Evolutionary conservation across 495 filamentous ascomycete species (phyloP).

Genomic region (Talaromyces adpressus): DNA sequence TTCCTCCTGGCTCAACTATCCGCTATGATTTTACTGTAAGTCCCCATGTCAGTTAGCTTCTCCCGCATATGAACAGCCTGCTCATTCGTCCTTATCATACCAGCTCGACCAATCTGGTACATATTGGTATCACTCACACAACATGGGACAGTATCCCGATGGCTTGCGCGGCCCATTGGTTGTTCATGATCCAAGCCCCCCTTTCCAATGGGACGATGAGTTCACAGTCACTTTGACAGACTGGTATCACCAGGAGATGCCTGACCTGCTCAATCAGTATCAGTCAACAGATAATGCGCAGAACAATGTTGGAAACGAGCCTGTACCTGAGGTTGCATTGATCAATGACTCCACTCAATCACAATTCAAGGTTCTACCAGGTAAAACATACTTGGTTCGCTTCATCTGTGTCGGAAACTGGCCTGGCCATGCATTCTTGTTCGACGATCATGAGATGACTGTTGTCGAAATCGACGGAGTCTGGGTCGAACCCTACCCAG

Average conservation of each 20-base stretch:
- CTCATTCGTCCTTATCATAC: slow-evolving; percentile 32
- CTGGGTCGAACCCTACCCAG: slow-evolving; percentile 47
- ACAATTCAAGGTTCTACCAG: slow-evolving; percentile 37
- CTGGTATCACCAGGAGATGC: slow-evolving; percentile 56
- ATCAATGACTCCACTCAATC: slow-evolving; percentile 56
- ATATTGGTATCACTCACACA: slow-evolving; percentile 83
- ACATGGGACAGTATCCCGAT: slow-evolving; percentile 69
- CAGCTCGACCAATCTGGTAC: slow-evolving; percentile 66
- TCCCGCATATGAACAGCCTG: neutral
- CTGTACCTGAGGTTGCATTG: slow-evolving; percentile 57
- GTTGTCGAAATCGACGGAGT: slow-evolving; percentile 72
- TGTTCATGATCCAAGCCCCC: slow-evolving; percentile 60
- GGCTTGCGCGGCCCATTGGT: slow-evolving; percentile 68
- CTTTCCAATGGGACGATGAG: slow-evolving; percentile 65
- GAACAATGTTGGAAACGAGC: slow-evolving; percentile 42
- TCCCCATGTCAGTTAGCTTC: slow-evolving; percentile 3
- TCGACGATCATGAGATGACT: slow-evolving; percentile 49
- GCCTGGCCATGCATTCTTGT: slow-evolving; percentile 47
- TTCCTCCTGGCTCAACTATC: slow-evolving; percentile 48
- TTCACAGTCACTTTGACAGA: slow-evolving; percentile 49
- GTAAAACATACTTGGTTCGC: slow-evolving; percentile 57
- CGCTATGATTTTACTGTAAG: slow-evolving; percentile 71
- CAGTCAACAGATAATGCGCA: slow-evolving; percentile 45
- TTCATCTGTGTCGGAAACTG: slow-evolving; percentile 58
- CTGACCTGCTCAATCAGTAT: slow-evolving; percentile 45